These are phyloP conservation scores for Rostrohypoxylon terebratum DNA, from an alignment of 495 filamentous ascomycete species.

Conservation along the genomic window DNA sequence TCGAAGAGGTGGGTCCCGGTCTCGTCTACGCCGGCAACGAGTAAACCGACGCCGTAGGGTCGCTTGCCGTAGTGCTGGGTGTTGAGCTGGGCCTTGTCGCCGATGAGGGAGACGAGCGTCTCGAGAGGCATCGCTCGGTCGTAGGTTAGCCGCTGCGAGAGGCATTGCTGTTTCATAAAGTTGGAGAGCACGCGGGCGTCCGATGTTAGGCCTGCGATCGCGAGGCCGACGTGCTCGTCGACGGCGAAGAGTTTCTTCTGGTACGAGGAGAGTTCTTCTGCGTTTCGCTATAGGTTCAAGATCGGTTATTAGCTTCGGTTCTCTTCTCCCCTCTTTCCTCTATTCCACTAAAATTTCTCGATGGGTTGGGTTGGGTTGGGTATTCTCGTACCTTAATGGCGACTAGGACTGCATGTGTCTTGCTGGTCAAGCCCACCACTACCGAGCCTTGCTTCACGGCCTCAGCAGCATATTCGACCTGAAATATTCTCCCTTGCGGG, in stretches of 20 bases:
- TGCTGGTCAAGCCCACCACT: slow-evolving; percentile 95
- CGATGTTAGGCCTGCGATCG: slow-evolving; percentile 95
- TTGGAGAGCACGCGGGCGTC: slow-evolving; percentile 99
- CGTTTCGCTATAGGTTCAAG: slow-evolving; percentile 76
- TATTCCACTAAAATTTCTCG: not conserved
- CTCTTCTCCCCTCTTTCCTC: not conserved
- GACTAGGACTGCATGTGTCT: slow-evolving; percentile 95
- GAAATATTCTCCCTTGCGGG: slow-evolving; percentile 98
- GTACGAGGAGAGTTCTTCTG: slow-evolving; percentile 99
- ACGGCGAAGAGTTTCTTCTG: slow-evolving; percentile 99
- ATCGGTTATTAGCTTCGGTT: not conserved
- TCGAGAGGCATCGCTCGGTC: slow-evolving; percentile 90
- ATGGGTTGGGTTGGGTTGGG: not conserved
- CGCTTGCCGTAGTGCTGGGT: slow-evolving; percentile 97
- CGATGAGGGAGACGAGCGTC: slow-evolving; percentile 88
- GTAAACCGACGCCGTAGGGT: slow-evolving; percentile 94
- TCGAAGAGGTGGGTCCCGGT: slow-evolving; percentile 95
- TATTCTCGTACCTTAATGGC: slow-evolving; percentile 85
- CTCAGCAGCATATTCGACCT: slow-evolving; percentile 98
- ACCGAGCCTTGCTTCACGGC: slow-evolving; percentile 99
- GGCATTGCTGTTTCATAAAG: slow-evolving; percentile 99
- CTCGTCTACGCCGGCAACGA: slow-evolving; percentile 94
- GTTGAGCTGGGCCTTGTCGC: slow-evolving; percentile 95
- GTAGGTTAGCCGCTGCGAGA: slow-evolving; percentile 94
- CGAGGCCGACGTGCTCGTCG: slow-evolving; percentile 94